phyloP scores from a whole-genome alignment of 495 filamentous ascomycete species.

The Neurospora intermedia region DNA sequence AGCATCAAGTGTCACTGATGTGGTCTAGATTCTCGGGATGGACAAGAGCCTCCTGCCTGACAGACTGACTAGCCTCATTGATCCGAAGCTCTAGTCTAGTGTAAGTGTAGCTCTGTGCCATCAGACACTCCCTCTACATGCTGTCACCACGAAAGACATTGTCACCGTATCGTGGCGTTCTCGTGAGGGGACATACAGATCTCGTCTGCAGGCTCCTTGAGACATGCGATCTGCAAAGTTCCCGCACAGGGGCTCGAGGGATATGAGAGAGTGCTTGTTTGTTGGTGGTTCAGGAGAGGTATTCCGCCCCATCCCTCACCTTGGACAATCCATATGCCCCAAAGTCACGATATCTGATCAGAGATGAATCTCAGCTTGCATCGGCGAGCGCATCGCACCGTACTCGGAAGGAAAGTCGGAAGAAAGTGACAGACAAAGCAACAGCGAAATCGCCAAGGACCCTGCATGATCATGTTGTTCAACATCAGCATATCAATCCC shows the following conservation, averaged over 20 bases:
- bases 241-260: not conserved
- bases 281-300: not conserved
- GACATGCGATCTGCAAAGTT: not conserved
- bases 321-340: no score
- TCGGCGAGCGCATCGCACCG: no score
- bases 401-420: not conserved
- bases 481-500: not conserved
- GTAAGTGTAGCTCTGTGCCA: not conserved
- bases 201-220: not conserved
- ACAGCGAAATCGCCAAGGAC: not conserved
- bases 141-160: not conserved
- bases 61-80: not conserved
- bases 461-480: not conserved
- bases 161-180: not conserved
- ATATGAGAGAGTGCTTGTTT: not conserved
- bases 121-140: not conserved
- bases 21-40: not conserved
- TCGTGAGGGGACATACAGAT: not conserved
- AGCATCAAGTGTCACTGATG: not conserved
- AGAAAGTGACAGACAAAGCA: not conserved
- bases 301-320: not conserved
- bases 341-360: no score
- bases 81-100: not conserved
- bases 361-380: no score
- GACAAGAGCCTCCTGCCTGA: not conserved